Evolutionary conservation across 495 filamentous ascomycete genomes (phyloP).

Genomic region (Astrocystis sublimbata): DNA sequence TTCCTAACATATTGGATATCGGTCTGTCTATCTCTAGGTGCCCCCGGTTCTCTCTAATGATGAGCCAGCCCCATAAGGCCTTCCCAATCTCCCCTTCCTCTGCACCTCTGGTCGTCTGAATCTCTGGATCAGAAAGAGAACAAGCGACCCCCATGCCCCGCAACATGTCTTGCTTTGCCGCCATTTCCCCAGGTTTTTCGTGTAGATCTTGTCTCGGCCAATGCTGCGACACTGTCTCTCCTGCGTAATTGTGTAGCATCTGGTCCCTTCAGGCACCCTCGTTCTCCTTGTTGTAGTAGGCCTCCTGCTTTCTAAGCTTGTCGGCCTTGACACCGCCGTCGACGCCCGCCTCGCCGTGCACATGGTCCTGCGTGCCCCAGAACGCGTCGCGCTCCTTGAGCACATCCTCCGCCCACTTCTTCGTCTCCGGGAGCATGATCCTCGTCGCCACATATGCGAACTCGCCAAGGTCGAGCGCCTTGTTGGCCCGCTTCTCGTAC

Average conservation of each 20-base stretch:
- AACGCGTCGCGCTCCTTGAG: slow-evolving; percentile 73
- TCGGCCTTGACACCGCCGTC: slow-evolving; percentile 40
- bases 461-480: slow-evolving; percentile 73
- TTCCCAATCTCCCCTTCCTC: too few relatives aligned
- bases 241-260: too few relatives aligned
- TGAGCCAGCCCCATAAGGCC: too few relatives aligned
- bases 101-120: background rate
- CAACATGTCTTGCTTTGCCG: background rate
- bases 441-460: slow-evolving; percentile 74
- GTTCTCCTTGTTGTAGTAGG: slow-evolving; percentile 41
- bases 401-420: slow-evolving; percentile 74
- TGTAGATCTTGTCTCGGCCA: too few relatives aligned
- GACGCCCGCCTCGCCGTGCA: slow-evolving; percentile 43
- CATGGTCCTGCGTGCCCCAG: slow-evolving; percentile 57
- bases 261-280: slow-evolving; percentile 18
- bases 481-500: slow-evolving; percentile 75
- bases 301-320: slow-evolving; percentile 40
- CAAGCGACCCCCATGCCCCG: too few relatives aligned
- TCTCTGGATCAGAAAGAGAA: background rate
- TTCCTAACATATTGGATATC: background rate
- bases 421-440: slow-evolving; percentile 74
- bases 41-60: background rate
- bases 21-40: slow-evolving; percentile 12
- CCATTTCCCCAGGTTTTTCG: background rate
- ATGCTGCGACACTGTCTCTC: too few relatives aligned